Evolutionary conservation across 1,284 basidiomycete species (phyloP), one percentile per base, ranked within the genome.

Genomic region (Thelephora terrestris): DNA sequence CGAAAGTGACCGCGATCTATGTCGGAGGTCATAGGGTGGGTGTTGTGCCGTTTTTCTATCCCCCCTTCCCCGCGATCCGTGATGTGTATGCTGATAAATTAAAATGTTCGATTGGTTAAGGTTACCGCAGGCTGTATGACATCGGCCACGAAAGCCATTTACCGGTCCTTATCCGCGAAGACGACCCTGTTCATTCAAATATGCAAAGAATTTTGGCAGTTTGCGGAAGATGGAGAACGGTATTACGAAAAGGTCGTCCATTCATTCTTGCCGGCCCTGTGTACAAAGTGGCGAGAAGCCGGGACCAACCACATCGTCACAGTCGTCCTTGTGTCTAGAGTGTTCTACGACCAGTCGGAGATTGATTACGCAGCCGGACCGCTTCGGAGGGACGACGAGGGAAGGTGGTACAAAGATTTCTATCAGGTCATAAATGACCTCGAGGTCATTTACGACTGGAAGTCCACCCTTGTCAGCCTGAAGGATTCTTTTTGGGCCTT

Each of bases 221-320:
- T 99, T 63, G 83, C 94, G 48, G 92, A 91, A 46, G 95, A 98
- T 57, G 96, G 96, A 18, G 91, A 95, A 64, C 79, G 92, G 3
- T 96, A 90, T 66, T 91, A 91, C 59, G 95, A 98, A 65, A 98
- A 99, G 68, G 88, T 96, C 25, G 82, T 97, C 1, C 91, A 96
- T 56, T 88, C 86, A 0, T 94, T 94, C 69, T 76, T 95, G 2
- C 92, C 92, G 0, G 77, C 85, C 4, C 73, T 95, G 5, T 91
- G 95, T 59, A 65, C 76, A 14, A 81, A 81, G 52, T 96, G 91
- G 91, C 71, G 80, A 52, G 83, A 85, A 55, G 75, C 80, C 20
- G 77, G 84, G 21, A 91, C 95, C 12, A 95, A 94, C 50, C 96
- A 99, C 59, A 90, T 88, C 7, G 85, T 96, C 48, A 93, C 92